Evolutionary conservation across 495 filamentous ascomycete genomes (phyloP).

Genomic region (Neurospora pannonica): DNA sequence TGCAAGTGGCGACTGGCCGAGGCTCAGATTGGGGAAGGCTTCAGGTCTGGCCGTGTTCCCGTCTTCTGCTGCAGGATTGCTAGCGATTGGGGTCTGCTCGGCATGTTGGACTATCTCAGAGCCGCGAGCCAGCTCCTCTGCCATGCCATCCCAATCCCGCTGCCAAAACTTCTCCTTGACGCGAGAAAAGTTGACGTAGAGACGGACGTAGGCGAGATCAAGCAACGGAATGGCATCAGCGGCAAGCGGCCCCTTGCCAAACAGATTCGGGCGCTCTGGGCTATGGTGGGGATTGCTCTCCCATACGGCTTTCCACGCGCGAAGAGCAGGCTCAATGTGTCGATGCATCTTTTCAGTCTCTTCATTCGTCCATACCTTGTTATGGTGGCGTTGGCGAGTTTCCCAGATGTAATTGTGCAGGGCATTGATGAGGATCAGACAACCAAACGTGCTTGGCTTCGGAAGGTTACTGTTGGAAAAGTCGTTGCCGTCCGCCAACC

Average conservation of each 20-base stretch:
- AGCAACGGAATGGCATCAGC: slow-evolving; percentile 92
- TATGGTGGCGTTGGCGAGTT: slow-evolving; percentile 82
- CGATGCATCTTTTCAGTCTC: slow-evolving; percentile 96
- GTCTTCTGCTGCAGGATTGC: slow-evolving; percentile 38
- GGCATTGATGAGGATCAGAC: slow-evolving; percentile 87
- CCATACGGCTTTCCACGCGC: slow-evolving; percentile 95
- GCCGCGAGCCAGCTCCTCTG: slow-evolving; percentile 78
- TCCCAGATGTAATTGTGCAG: slow-evolving; percentile 99
- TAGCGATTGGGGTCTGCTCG: slow-evolving; percentile 48
- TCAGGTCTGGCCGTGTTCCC: slow-evolving; percentile 35
- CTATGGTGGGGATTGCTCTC: slow-evolving; percentile 78
- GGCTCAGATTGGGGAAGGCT: slow-evolving; percentile 2
- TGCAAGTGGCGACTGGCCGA: slow-evolving; percentile 11
- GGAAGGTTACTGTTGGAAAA: slow-evolving; percentile 51
- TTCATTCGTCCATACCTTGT: slow-evolving; percentile 79
- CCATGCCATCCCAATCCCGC: slow-evolving; percentile 87
- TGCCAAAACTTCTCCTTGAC: slow-evolving; percentile 94
- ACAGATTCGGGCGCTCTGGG: slow-evolving; percentile 80
- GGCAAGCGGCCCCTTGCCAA: slow-evolving; percentile 77
- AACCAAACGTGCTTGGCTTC: slow-evolving; percentile 88
- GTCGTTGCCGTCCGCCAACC: slow-evolving; percentile 32
- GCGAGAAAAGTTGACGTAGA: slow-evolving; percentile 86
- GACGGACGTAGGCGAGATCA: slow-evolving; percentile 84
- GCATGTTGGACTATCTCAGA: slow-evolving; percentile 62
- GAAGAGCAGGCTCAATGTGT: slow-evolving; percentile 88